These are phyloP conservation scores for Suhomyces sp. DNA, from an alignment of 805 yeast genomes.

Conservation along the genomic window DNA sequence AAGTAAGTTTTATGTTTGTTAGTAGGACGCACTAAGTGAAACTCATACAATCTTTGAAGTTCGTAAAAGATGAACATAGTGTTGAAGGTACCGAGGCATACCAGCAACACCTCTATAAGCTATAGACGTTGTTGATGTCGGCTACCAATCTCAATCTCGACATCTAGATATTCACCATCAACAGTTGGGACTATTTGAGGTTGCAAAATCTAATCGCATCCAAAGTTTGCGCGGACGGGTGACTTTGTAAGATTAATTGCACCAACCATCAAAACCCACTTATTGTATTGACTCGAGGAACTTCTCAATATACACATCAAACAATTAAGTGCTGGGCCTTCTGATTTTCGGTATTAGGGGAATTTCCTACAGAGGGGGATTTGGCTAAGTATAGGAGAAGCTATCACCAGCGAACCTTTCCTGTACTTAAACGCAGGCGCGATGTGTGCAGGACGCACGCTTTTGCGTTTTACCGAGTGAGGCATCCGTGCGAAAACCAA, in stretches of 20 bases:
- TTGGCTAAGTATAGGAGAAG: constrained; percentile 6
- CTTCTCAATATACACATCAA: neutral
- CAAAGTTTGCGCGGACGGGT: constrained; percentile 1
- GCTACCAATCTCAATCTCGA: neutral
- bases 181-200: neutral
- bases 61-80: neutral
- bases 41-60: neutral
- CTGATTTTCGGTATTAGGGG: neutral
- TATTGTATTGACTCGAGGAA: neutral
- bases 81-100: neutral
- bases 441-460: neutral
- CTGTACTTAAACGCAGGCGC: neutral
- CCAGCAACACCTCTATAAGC: neutral
- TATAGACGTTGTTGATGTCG: neutral
- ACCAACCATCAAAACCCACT: neutral
- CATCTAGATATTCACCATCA: neutral
- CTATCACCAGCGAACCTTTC: constrained; percentile 3
- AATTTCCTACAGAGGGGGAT: constrained; percentile 4
- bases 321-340: neutral
- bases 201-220: constrained; percentile 1
- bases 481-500: neutral
- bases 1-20: constrained; percentile 4
- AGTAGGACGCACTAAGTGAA: constrained; percentile 3
- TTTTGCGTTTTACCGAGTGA: neutral
- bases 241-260: neutral